These are phyloP conservation scores for Peniophora sp. DNA, from an alignment of 1,284 basidiomycete genomes.

Conservation along the genomic window DNA sequence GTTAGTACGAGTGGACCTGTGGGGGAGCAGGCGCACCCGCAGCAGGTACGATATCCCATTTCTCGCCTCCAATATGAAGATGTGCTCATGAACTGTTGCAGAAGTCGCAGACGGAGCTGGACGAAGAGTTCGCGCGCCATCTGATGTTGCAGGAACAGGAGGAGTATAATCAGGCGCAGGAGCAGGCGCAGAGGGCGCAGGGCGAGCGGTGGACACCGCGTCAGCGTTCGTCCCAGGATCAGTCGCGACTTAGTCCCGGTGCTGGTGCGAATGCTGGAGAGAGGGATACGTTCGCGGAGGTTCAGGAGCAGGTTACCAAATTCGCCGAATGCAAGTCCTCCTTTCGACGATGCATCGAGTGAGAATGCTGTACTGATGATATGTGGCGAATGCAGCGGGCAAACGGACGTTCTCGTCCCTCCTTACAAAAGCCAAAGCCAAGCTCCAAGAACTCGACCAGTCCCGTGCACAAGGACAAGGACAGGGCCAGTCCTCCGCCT, in stretches of 20 bases:
- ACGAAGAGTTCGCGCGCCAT: constrained; percentile 67
- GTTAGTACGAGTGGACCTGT: constrained; percentile 23
- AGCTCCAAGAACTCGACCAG: constrained; percentile 71
- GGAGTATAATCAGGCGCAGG: constrained; percentile 15
- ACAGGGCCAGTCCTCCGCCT: too few species aligned
- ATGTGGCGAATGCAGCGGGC: constrained; percentile 38
- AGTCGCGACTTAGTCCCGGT: not conserved
- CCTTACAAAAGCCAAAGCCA: constrained; percentile 68
- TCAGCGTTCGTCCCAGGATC: too few species aligned
- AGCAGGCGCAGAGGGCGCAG: not conserved
- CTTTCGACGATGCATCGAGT: not conserved
- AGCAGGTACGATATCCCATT: not conserved
- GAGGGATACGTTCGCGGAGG: constrained; percentile 50
- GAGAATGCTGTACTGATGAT: not conserved
- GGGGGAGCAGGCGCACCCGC: constrained; percentile 11
- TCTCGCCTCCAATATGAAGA: not conserved
- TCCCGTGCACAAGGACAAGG: too few species aligned
- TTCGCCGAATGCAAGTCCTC: constrained; percentile 62
- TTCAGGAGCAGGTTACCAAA: constrained; percentile 64
- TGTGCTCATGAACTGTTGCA: constrained; percentile 1
- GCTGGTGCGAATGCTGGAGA: constrained; percentile 1
- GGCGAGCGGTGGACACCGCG: not conserved
- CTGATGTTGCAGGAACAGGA: constrained; percentile 63
- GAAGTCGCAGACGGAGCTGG: constrained; percentile 57
- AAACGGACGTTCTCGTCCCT: constrained; percentile 69